Conservation (phyloP, 345 rosid genomes). For the Syzygium oleosum region DNA sequence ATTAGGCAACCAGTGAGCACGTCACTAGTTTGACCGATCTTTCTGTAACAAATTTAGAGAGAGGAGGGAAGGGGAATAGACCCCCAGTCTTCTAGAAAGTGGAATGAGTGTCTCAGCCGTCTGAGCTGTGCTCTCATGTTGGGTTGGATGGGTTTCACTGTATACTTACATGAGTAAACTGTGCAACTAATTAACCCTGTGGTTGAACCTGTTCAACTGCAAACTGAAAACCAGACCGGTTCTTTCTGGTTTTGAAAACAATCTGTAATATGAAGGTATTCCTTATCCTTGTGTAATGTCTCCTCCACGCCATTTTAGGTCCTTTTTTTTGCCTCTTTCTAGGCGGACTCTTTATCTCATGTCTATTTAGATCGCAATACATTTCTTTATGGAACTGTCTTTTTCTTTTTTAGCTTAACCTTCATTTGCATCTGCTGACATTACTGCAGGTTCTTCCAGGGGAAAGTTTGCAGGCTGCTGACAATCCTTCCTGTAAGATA, state of each 20-base stretch:
- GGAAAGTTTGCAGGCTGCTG: slow-evolving; percentile 25
- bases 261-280: background rate
- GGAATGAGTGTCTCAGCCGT: background rate
- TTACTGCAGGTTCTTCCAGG: slow-evolving; percentile 20
- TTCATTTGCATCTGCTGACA: background rate
- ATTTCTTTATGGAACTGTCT: background rate
- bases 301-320: background rate
- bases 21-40: background rate
- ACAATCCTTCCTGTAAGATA: slow-evolving; percentile 32
- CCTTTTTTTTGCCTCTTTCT: background rate
- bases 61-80: background rate
- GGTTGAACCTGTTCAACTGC: background rate
- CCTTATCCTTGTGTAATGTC: background rate
- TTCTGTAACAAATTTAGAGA: background rate
- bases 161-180: background rate
- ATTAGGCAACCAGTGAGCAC: background rate
- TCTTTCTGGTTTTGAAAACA: background rate
- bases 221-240: background rate
- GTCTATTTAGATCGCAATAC: background rate
- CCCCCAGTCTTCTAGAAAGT: background rate
- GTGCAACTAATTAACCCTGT: background rate
- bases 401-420: background rate
- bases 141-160: background rate
- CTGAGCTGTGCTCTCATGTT: background rate
- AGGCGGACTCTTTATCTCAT: background rate